These are phyloP conservation scores for Cercospora nicotianae DNA, from an alignment of 2,329 filamentous ascomycete genomes.

Conservation along the genomic window DNA sequence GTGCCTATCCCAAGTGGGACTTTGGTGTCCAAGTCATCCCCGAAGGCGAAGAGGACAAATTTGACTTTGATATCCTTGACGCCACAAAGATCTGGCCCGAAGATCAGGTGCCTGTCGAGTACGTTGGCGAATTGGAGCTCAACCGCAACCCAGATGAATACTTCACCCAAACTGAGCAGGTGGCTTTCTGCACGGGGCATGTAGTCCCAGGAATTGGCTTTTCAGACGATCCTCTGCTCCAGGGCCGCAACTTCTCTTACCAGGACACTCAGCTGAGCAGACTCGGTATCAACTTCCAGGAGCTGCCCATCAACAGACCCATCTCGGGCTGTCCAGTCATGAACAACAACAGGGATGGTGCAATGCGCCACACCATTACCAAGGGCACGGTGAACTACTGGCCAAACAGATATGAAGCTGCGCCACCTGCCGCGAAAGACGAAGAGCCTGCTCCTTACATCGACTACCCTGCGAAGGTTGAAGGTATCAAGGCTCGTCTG, in stretches of 20 bases:
- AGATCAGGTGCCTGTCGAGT: constrained; percentile 69
- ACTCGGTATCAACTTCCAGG: constrained; percentile 72
- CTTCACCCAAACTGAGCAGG: constrained; percentile 80
- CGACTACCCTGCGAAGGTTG: constrained; percentile 65
- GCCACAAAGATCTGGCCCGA: constrained; percentile 86
- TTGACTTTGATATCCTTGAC: constrained; percentile 83
- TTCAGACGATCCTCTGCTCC: constrained; percentile 71
- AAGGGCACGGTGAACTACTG: constrained; percentile 76
- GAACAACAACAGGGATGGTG: constrained; percentile 41
- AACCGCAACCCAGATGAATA: constrained; percentile 80
- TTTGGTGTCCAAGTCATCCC: constrained; percentile 78
- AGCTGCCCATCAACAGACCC: constrained; percentile 72
- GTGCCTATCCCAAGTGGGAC: constrained; percentile 73
- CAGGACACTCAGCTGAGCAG: constrained; percentile 69
- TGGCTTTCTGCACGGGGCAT: constrained; percentile 78
- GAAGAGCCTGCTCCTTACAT: constrained; percentile 64
- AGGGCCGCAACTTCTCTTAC: constrained; percentile 71
- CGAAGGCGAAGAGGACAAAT: constrained; percentile 70
- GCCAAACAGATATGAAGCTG: constrained; percentile 68
- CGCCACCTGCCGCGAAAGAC: constrained; percentile 59
- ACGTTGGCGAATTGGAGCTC: constrained; percentile 76
- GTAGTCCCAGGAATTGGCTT: constrained; percentile 76
- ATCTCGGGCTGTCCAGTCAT: constrained; percentile 33
- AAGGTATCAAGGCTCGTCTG: constrained; percentile 69
- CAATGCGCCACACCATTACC: constrained; percentile 69